Evolutionary conservation across 2,329 filamentous ascomycete species (phyloP).

Genomic region (Neoarthrinium moseri): DNA sequence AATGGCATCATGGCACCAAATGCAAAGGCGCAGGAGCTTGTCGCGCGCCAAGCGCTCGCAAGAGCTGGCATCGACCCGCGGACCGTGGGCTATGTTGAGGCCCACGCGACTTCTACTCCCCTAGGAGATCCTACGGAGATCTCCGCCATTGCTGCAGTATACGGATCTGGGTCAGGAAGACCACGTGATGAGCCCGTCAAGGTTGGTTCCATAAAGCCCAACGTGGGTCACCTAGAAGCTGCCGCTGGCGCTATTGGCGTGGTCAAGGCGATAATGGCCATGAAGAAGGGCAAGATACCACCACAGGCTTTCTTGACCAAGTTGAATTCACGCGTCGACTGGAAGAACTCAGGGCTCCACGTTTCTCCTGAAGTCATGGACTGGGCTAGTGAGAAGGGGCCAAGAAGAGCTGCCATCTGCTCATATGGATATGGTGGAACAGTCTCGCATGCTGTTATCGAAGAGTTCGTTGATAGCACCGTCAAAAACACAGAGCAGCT

Average conservation of each 20-base stretch:
- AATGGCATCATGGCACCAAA: conserved; percentile 33
- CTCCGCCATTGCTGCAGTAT: conserved; percentile 23
- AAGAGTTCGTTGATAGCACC: conserved; percentile 12
- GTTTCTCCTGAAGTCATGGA: conserved; percentile 20
- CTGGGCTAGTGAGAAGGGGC: conserved; percentile 16
- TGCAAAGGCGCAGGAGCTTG: conserved; percentile 25
- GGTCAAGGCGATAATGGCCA: conserved; percentile 24
- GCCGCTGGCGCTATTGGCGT: conserved; percentile 24
- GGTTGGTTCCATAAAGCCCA: conserved; percentile 30
- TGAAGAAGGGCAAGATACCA: conserved; percentile 21
- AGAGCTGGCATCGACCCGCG: conserved; percentile 21
- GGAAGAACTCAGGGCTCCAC: conserved; percentile 20
- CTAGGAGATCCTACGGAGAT: conserved; percentile 34
- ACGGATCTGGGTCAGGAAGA: conserved; percentile 6
- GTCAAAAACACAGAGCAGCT: too few species aligned
- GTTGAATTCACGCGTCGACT: conserved; percentile 31
- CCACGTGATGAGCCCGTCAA: conserved; percentile 8
- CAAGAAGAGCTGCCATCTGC: conserved; percentile 26
- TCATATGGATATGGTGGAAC: conserved; percentile 34
- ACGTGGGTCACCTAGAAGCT: conserved; percentile 30
- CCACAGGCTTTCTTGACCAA: conserved; percentile 33
- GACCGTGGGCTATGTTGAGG: conserved; percentile 29
- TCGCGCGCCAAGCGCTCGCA: conserved; percentile 27
- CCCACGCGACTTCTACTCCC: conserved; percentile 35
- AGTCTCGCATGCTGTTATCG: conserved; percentile 31